phyloP scores from a whole-genome alignment of 2,329 filamentous ascomycete genomes.

The Xylaria sp. region DNA sequence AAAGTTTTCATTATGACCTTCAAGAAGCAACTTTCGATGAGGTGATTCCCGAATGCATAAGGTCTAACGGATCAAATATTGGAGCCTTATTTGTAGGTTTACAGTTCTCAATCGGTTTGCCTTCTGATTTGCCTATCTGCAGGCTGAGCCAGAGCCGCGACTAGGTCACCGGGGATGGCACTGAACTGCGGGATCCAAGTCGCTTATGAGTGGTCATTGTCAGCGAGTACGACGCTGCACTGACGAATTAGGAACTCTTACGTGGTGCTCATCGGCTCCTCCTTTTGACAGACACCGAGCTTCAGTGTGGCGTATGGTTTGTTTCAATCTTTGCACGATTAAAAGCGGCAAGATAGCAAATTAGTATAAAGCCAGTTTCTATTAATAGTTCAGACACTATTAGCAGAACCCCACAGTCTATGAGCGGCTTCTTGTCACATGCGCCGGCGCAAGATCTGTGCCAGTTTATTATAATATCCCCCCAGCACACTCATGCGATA shows the following conservation, averaged over 20 bases:
- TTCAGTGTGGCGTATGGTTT: slow-evolving; percentile 17
- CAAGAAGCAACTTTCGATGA: not conserved
- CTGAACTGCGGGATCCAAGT: not conserved
- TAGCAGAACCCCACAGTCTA: not conserved
- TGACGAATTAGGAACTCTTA: slow-evolving; percentile 10
- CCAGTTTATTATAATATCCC: not conserved
- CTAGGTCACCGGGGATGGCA: not conserved
- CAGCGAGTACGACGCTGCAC: slow-evolving; percentile 3
- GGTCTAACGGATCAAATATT: not conserved
- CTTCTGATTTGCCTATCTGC: slow-evolving; percentile 6
- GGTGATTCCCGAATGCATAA: not conserved
- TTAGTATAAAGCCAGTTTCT: not conserved
- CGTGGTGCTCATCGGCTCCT: slow-evolving; percentile 6
- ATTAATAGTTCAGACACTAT: slow-evolving; percentile 16
- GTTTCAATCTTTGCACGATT: slow-evolving; percentile 6
- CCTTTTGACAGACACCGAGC: slow-evolving; percentile 8
- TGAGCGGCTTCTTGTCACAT: not conserved
- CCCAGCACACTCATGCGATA: not conserved
- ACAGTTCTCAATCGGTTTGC: not conserved
- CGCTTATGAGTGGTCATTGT: not conserved
- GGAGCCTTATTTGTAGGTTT: slow-evolving; percentile 12
- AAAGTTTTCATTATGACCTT: slow-evolving; percentile 4
- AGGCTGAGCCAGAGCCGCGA: slow-evolving; percentile 14
- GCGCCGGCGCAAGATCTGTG: not conserved
- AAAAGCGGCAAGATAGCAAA: not conserved